A percentile compares a stretch with the other conserved stretches of the same genome.
These are phyloP conservation scores for Globisporangium iwayamae DNA, from an alignment of 352 stramenopile genomes.

Conservation along the genomic window DNA sequence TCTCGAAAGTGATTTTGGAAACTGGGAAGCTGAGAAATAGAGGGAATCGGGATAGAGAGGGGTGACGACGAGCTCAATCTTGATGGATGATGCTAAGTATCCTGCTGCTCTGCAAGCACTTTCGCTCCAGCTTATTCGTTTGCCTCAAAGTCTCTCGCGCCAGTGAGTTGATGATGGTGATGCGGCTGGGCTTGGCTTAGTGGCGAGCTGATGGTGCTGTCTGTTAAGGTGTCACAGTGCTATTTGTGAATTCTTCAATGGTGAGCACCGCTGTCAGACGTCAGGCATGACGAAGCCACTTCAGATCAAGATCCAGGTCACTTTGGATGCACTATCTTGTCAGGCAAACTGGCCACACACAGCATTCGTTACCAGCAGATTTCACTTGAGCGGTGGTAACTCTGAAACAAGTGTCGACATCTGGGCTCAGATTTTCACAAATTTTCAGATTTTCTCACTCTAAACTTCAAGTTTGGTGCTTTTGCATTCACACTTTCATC, in stretches of 20 bases:
- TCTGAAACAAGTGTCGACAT: too few species aligned
- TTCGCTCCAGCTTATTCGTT: background rate
- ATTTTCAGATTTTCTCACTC: too few species aligned
- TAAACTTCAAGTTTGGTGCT: too few species aligned
- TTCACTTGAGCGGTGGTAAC: too few species aligned
- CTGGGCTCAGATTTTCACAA: too few species aligned
- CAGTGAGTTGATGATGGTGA: too few species aligned
- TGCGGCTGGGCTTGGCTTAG: too few species aligned
- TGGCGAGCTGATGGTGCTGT: background rate
- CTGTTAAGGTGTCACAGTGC: background rate
- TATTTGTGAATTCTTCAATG: background rate
- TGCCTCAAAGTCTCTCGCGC: too few species aligned
- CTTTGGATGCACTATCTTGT: too few species aligned
- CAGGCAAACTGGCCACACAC: too few species aligned
- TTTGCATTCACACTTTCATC: too few species aligned
- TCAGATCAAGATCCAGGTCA: background rate
- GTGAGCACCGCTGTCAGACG: background rate
- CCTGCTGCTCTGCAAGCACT: background rate
- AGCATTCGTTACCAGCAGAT: too few species aligned
- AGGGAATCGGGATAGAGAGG: background rate
- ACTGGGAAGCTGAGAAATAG: background rate
- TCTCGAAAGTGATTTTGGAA: background rate
- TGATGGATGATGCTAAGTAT: background rate
- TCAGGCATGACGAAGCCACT: background rate
- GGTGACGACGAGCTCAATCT: background rate